Conservation (phyloP, 179 eudicot species). For the Carnegiea gigantea region DNA sequence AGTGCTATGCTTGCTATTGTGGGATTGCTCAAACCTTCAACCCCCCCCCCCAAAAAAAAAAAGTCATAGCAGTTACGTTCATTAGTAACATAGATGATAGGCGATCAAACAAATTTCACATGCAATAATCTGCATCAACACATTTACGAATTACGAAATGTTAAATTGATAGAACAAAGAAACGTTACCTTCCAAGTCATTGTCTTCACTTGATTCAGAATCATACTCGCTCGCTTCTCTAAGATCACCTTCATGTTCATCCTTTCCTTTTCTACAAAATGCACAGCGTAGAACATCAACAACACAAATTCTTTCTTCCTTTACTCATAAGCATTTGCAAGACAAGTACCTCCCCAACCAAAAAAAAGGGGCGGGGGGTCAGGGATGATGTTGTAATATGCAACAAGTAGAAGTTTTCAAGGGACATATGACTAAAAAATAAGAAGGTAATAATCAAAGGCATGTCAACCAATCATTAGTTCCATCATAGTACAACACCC, state of each 20-base stretch:
- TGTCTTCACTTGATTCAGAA: slow-evolving; percentile 44
- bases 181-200: slow-evolving; percentile 33
- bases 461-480: background rate
- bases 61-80: background rate
- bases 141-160: background rate
- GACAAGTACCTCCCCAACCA: background rate
- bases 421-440: background rate
- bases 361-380: background rate
- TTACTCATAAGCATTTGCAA: background rate
- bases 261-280: slow-evolving; percentile 47
- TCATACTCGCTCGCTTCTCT: slow-evolving; percentile 46
- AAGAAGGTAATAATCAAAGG: background rate
- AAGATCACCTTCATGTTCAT: slow-evolving; percentile 41
- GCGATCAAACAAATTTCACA: background rate
- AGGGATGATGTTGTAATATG: background rate
- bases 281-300: background rate
- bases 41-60: background rate
- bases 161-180: background rate
- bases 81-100: background rate
- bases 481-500: background rate
- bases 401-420: background rate
- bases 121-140: background rate
- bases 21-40: background rate
- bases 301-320: background rate
- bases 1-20: background rate